Conservation (phyloP, 306 rosid genomes). For the Cucurbita argyrosperma region DNA sequence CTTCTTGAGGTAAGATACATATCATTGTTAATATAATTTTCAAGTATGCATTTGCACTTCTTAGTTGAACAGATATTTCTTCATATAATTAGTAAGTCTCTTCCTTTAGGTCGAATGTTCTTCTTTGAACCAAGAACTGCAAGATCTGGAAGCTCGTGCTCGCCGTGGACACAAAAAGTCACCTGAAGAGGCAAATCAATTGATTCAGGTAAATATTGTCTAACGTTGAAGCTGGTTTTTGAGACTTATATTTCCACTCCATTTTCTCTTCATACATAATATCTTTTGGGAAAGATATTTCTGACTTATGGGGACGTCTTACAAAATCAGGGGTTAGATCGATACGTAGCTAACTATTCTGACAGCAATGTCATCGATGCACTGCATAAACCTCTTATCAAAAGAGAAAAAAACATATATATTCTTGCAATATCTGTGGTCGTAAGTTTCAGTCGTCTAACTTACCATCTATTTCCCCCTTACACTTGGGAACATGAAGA, state of each 20-base stretch:
- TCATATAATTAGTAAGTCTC: slow-evolving; percentile 9
- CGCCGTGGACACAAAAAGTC: slow-evolving; percentile 85
- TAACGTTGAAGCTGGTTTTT: background rate
- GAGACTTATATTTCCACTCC: background rate
- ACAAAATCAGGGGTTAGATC: background rate
- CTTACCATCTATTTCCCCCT: background rate
- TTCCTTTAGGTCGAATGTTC: slow-evolving; percentile 76
- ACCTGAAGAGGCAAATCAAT: slow-evolving; percentile 87
- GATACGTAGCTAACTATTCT: background rate
- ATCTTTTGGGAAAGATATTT: background rate
- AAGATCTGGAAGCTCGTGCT: slow-evolving; percentile 78
- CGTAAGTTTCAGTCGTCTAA: background rate
- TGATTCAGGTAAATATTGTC: slow-evolving; percentile 49
- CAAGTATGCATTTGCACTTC: background rate
- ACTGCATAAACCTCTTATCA: too few relatives aligned
- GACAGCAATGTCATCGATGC: background rate
- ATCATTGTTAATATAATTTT: background rate
- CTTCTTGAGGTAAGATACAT: slow-evolving; percentile 65
- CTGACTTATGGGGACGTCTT: background rate
- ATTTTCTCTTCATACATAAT: background rate
- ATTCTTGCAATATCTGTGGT: background rate
- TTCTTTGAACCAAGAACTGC: slow-evolving; percentile 87
- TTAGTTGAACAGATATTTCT: slow-evolving; percentile 4
- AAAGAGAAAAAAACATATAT: background rate
- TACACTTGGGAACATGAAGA: slow-evolving; percentile 21